Evolutionary conservation across 1,284 basidiomycete genomes (phyloP).

Genomic region (Malassezia slooffiae): DNA sequence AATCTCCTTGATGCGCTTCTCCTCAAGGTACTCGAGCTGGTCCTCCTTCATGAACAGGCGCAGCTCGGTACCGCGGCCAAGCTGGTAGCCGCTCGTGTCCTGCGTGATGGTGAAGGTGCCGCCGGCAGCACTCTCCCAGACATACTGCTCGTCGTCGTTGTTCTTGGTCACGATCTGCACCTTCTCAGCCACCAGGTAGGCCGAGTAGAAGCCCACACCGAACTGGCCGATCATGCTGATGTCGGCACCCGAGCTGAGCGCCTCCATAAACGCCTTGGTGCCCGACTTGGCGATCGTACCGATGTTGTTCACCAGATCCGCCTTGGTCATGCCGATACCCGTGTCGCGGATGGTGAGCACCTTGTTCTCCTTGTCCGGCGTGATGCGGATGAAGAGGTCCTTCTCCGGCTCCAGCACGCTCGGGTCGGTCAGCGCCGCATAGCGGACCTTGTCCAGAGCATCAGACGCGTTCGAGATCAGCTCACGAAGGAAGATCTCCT

Average conservation of each 20-base stretch:
- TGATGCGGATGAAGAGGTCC: conserved; percentile 47
- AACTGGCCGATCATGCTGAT: conserved; percentile 59
- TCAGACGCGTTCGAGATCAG: conserved; percentile 46
- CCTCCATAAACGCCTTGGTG: conserved; percentile 81
- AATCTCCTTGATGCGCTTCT: conserved; percentile 98
- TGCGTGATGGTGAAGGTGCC: conserved; percentile 98
- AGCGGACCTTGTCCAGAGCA: conserved; percentile 46
- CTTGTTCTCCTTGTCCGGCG: conserved; percentile 84
- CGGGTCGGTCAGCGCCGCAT: conserved; percentile 44
- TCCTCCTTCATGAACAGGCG: conserved; percentile 97
- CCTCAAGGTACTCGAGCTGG: conserved; percentile 96
- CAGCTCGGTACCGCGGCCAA: conserved; percentile 90
- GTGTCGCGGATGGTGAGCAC: conserved; percentile 83
- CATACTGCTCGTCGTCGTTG: conserved; percentile 99
- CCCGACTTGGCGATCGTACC: conserved; percentile 99
- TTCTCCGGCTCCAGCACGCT: conserved; percentile 41
- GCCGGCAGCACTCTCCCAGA: conserved; percentile 98
- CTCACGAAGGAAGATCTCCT: conserved; percentile 46
- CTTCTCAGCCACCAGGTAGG: conserved; percentile 95
- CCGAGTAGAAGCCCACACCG: conserved; percentile 99
- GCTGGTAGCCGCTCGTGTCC: conserved; percentile 75
- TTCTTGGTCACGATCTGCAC: conserved; percentile 99
- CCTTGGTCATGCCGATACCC: conserved; percentile 68
- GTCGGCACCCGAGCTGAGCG: conserved; percentile 77
- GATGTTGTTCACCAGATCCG: conserved; percentile 75